These are phyloP conservation scores for Cryptosporidium sp. DNA, from an alignment of 169 alveolate species.

Conservation along the genomic window DNA sequence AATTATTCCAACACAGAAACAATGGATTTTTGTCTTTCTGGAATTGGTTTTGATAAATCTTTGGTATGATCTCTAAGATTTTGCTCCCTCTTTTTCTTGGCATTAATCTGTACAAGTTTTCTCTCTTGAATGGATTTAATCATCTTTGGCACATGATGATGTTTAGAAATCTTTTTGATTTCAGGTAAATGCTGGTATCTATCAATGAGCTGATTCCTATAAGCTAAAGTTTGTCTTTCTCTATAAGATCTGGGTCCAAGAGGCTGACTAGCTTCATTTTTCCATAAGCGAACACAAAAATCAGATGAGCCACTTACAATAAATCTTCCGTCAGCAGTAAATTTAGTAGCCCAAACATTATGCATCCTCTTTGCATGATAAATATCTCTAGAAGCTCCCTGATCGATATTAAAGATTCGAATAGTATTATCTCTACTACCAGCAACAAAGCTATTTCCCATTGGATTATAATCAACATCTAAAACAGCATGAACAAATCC, in stretches of 20 bases:
- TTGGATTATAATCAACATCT: conserved; percentile 95
- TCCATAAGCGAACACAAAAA: conserved; percentile 97
- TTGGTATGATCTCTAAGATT: conserved; percentile 71
- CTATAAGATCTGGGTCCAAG: conserved; percentile 81
- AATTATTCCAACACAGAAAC: conserved; percentile 24
- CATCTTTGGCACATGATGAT: conserved; percentile 89
- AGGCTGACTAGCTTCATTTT: conserved; percentile 88
- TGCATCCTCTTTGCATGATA: conserved; percentile 98
- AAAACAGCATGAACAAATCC: conserved; percentile 93
- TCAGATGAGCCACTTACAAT: conserved; percentile 97
- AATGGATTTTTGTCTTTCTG: conserved; percentile 72
- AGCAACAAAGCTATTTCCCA: conserved; percentile 97
- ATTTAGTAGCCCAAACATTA: conserved; percentile 89
- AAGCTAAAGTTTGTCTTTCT: conserved; percentile 88
- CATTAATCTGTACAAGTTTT: conserved; percentile 80
- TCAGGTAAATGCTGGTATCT: conserved; percentile 86
- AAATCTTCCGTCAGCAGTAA: conserved; percentile 94
- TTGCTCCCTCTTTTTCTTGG: conserved; percentile 81
- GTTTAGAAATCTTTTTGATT: conserved; percentile 87
- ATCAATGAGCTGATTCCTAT: conserved; percentile 86
- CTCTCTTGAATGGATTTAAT: conserved; percentile 83
- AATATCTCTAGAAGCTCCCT: conserved; percentile 94
- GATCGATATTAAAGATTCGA: conserved; percentile 92
- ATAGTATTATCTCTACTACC: conserved; percentile 96
- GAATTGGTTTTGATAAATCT: conserved; percentile 26